Conservation (phyloP, 352 stramenopile species). For the Phytophthora hybrid region DNA sequence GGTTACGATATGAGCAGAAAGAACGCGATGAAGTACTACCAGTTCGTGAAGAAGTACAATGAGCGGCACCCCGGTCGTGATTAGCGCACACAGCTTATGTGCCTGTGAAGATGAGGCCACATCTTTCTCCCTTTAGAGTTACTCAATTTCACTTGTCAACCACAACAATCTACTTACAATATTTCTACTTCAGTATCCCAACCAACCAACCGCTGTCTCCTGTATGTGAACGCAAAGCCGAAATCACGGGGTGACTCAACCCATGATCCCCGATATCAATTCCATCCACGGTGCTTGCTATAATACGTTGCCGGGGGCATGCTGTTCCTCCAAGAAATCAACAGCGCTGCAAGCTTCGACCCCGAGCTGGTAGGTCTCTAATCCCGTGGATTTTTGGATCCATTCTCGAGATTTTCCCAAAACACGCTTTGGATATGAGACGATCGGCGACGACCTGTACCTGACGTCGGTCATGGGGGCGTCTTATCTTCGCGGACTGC, state of each 20-base stretch:
- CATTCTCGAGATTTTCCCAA: constrained; percentile 78
- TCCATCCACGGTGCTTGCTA: constrained; percentile 91
- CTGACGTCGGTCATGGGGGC: constrained; percentile 80
- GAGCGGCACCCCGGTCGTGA: too few relatives aligned
- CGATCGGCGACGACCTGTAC: constrained; percentile 91
- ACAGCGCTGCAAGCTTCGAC: constrained; percentile 90
- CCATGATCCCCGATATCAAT: constrained; percentile 87
- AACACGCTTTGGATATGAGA: constrained; percentile 92
- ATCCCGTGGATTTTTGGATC: constrained; percentile 91
- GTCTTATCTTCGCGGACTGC: constrained; percentile 76
- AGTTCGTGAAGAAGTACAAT: too few relatives aligned
- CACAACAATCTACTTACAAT: too few relatives aligned
- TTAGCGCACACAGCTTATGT: too few relatives aligned
- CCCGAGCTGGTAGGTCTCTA: constrained; percentile 33
- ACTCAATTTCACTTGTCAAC: too few relatives aligned
- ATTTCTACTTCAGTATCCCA: too few relatives aligned
- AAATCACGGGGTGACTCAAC: not conserved
- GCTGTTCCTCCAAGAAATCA: constrained; percentile 90
- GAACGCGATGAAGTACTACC: too few relatives aligned
- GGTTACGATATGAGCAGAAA: too few relatives aligned
- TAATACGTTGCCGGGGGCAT: constrained; percentile 76
- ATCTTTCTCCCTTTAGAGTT: too few relatives aligned
- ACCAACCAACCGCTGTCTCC: too few relatives aligned
- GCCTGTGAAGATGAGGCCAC: too few relatives aligned
- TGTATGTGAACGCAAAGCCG: too few relatives aligned